phyloP scores from a whole-genome alignment of 2,329 filamentous ascomycete species.

The Graphilbum sp. region DNA sequence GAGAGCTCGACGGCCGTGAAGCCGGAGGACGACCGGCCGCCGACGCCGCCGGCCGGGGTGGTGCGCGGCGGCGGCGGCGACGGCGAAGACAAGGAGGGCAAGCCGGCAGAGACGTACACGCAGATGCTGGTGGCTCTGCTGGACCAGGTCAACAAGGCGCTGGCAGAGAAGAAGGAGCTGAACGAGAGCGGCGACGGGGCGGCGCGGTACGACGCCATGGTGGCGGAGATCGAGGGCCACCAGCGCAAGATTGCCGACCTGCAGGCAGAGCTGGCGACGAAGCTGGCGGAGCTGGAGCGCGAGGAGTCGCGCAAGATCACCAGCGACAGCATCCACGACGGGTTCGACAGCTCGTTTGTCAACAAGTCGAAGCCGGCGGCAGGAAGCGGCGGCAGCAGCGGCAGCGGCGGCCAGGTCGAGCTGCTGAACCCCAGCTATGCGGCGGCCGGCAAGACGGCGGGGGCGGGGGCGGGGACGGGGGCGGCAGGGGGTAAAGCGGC shows the following conservation, averaged over 20 bases:
- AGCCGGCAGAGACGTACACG: conserved; percentile 52
- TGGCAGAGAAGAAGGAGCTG: conserved; percentile 53
- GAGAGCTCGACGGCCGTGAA: conserved; percentile 52
- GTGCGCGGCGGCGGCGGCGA: conserved; percentile 41
- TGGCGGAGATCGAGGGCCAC: conserved; percentile 63
- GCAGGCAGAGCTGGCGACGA: conserved; percentile 56
- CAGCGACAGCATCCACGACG: conserved; percentile 73
- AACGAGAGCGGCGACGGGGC: conserved; percentile 24
- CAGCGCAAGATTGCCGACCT: conserved; percentile 60
- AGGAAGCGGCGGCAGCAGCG: conserved; percentile 17
- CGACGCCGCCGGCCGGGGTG: conserved; percentile 61
- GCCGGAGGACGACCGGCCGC: conserved; percentile 58
- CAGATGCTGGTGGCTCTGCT: conserved; percentile 98
- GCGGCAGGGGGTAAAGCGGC: too few species aligned
- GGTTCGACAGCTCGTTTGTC: conserved; percentile 78
- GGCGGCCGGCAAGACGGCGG: too few species aligned
- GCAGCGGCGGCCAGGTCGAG: conserved; percentile 42
- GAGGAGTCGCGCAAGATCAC: conserved; percentile 85
- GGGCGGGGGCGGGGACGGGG: too few species aligned
- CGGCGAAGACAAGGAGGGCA: conserved; percentile 38
- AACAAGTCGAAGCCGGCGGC: conserved; percentile 36
- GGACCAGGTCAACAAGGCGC: conserved; percentile 75
- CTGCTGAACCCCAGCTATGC: conserved; percentile 53
- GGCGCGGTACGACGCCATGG: conserved; percentile 57
- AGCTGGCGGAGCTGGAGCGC: conserved; percentile 68